These are phyloP conservation scores for Dictyostelium discoideum DNA, from an alignment of 78 protist genomes.

Conservation along the genomic window DNA sequence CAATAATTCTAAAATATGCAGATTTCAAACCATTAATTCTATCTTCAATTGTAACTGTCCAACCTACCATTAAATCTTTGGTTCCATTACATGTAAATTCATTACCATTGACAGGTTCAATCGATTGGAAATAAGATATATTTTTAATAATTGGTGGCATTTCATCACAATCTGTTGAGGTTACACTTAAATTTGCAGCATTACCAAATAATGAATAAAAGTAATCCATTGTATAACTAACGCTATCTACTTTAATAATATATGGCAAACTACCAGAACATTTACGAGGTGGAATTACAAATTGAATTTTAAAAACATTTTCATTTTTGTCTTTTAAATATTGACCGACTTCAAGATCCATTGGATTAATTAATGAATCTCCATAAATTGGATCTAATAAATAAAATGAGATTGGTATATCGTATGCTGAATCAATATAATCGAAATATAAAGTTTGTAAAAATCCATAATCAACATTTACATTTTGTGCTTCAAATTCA, in stretches of 20 bases:
- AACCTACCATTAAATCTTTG: not conserved
- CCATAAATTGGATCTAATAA: not conserved
- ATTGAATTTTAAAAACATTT: not conserved
- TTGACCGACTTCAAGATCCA: not conserved
- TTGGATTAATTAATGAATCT: not conserved
- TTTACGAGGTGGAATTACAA: not conserved
- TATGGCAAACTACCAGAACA: not conserved
- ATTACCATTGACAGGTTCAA: not conserved
- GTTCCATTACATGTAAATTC: not conserved
- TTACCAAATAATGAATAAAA: not conserved
- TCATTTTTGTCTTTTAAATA: not conserved
- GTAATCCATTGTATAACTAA: not conserved
- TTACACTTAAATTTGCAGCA: not conserved
- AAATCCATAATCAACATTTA: not conserved
- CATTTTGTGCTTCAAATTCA: not conserved
- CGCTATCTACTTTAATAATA: not conserved
- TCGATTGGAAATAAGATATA: not conserved
- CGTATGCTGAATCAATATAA: not conserved
- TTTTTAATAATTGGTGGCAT: not conserved
- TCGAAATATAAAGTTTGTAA: not conserved
- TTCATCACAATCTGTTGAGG: not conserved
- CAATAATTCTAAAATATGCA: not conserved
- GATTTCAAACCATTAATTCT: not conserved
- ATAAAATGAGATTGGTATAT: constrained; percentile 1
- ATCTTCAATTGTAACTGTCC: not conserved